Conservation (phyloP, 2,329 filamentous ascomycete species). For the Colletotrichum orbiculare region DNA sequence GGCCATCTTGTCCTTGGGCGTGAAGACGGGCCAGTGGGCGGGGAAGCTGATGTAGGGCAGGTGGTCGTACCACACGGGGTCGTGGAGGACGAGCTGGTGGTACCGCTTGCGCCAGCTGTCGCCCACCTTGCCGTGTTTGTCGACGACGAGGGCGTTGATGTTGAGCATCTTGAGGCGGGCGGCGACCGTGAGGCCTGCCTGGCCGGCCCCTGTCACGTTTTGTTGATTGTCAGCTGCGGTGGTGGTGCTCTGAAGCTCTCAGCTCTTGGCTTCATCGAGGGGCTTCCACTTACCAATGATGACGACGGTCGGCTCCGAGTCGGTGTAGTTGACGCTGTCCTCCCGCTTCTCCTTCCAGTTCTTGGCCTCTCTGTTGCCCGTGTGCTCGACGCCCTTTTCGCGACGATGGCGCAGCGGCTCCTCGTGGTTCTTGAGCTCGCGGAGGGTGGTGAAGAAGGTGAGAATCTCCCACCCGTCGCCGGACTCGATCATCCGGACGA, state of each 20-base stretch:
- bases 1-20: slow-evolving; percentile 74
- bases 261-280: background rate
- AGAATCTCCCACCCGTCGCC: slow-evolving; percentile 63
- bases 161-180: slow-evolving; percentile 67
- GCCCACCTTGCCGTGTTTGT: slow-evolving; percentile 61
- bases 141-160: slow-evolving; percentile 63
- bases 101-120: slow-evolving; percentile 72
- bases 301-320: slow-evolving; percentile 35
- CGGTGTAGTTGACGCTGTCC: slow-evolving; percentile 32
- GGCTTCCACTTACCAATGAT: slow-evolving; percentile 36
- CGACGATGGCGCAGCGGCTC: slow-evolving; percentile 56
- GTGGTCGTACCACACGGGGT: slow-evolving; percentile 69
- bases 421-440: slow-evolving; percentile 59
- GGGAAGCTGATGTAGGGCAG: slow-evolving; percentile 73
- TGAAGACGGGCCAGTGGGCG: slow-evolving; percentile 72
- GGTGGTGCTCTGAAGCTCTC: background rate
- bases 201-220: slow-evolving; percentile 50
- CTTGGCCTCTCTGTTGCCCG: slow-evolving; percentile 49
- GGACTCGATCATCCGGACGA: slow-evolving; percentile 60
- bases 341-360: slow-evolving; percentile 40
- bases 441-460: slow-evolving; percentile 65
- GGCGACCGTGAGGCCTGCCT: slow-evolving; percentile 62
- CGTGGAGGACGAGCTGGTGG: slow-evolving; percentile 68
- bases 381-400: slow-evolving; percentile 63
- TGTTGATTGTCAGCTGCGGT: background rate